Base-by-base conservation (phyloP, 352 stramenopile genomes). In the Globisporangium perplexum region DNA sequence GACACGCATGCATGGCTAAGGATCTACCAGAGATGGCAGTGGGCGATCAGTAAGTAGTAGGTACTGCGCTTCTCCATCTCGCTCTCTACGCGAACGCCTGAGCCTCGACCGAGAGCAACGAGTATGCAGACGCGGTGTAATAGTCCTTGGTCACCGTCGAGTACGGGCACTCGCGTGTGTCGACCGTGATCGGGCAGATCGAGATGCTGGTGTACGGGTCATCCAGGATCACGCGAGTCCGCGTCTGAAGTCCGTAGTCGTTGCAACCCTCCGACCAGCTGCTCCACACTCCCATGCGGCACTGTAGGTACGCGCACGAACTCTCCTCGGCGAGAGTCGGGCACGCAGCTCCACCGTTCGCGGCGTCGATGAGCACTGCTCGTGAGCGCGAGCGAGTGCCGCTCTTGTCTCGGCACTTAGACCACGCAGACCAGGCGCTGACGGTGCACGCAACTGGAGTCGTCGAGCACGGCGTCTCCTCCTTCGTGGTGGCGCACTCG, bases 151-250 rank as follows among this genome's bases (percentile, higher is more conserved):
- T 62, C 1, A 35, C 10, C 11, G 55, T 44, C 31, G 60, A 80
- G 61, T 83, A 88, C 30, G 42, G 18, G 26, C 66, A 74, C 31
- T 60, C 41, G 44, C 54, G 55, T 6, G 59, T 58, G 17, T 74
- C 66, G n/a, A 53, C 24, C 3, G 63, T 72, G 3, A 50, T n/a
- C 6, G 66, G 55, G 26, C 66, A 74, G 17, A 61, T 42, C 3
- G 36, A 65, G 45, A 70, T 63, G 15, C 23, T 50, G 2, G 59
- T 69, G 53, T 71, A 74, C 18, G 66, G 66, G 33, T 74, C 66
- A 18, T 60, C 49, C 6, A 64, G 12, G 36, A 74, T 72, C 52
- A 39, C 31, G 15, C 67, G 56, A 7, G 63, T 71, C 46, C 67
- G 63, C n/a, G 38, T 52, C 64, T 75, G 67, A 11, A 72, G 48